A percentile compares a stretch with the other conserved stretches of the same genome.
phyloP scores from a whole-genome alignment of 441 rosid species.

The Gossypium davidsonii region DNA sequence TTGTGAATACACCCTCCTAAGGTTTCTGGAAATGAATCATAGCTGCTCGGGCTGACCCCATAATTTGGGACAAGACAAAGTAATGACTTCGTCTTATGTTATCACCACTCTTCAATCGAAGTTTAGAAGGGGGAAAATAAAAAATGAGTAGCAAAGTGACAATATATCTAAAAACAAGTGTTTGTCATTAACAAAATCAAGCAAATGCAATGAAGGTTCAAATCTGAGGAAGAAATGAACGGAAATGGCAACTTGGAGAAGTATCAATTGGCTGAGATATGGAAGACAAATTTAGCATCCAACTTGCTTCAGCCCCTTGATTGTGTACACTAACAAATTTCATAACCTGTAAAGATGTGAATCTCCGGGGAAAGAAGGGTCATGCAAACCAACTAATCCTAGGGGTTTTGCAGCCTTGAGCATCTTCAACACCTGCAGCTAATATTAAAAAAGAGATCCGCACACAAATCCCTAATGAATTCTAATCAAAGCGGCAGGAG shows the following conservation, averaged over 20 bases:
- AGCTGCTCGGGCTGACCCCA: neutral
- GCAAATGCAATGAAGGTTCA: neutral
- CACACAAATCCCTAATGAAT: neutral
- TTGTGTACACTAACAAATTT: neutral
- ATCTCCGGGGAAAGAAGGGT: neutral
- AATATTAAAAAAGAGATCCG: neutral
- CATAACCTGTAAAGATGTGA: neutral
- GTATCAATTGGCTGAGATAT: neutral
- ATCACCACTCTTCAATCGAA: neutral
- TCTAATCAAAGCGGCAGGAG: neutral
- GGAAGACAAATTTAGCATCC: neutral
- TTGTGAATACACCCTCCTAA: neutral
- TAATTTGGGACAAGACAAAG: neutral
- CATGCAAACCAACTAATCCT: neutral
- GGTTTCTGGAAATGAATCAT: neutral
- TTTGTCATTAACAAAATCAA: neutral
- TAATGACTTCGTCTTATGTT: neutral
- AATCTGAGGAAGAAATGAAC: neutral
- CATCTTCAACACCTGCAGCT: constrained; percentile 5
- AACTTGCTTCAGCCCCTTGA: neutral
- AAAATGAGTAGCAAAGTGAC: neutral
- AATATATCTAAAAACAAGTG: neutral
- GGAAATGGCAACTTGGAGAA: neutral
- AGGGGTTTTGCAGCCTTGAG: neutral
- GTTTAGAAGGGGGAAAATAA: neutral